A percentile compares a stretch with the other conserved stretches of the same genome.
phyloP scores from a whole-genome alignment of 768 basidiomycete species.

The Agrocybe chaxingu region DNA sequence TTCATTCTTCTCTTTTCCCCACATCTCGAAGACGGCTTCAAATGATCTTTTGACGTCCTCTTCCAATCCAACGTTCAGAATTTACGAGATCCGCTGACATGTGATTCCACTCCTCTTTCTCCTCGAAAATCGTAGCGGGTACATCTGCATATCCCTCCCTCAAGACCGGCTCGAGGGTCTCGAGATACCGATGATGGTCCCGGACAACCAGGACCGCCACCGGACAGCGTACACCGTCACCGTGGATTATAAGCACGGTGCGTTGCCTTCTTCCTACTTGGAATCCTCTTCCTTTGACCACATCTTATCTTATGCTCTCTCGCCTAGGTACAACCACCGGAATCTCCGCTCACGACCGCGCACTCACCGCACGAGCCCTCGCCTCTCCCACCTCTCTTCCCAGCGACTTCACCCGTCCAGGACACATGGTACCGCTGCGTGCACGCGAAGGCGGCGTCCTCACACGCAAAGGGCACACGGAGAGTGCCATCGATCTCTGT shows the following conservation, averaged over 20 bases:
- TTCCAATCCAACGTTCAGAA: background rate
- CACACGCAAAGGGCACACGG: constrained; percentile 90
- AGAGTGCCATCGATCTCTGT: constrained; percentile 87
- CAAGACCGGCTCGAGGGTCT: constrained; percentile 72
- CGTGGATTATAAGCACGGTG: constrained; percentile 89
- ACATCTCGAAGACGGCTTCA: background rate
- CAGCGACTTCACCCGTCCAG: constrained; percentile 85
- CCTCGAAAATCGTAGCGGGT: constrained; percentile 58
- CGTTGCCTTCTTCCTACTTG: constrained; percentile 33
- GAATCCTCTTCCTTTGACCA: constrained; percentile 3
- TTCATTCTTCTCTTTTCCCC: constrained; percentile 1
- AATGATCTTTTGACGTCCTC: constrained; percentile 10
- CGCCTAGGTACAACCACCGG: constrained; percentile 84
- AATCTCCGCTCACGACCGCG: constrained; percentile 94
- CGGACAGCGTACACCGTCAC: constrained; percentile 95
- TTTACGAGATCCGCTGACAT: constrained; percentile 20
- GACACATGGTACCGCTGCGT: constrained; percentile 92
- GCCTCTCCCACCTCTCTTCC: constrained; percentile 55
- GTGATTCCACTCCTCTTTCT: constrained; percentile 11
- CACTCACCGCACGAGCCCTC: constrained; percentile 81
- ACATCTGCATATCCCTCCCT: constrained; percentile 87
- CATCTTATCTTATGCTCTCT: constrained; percentile 9
- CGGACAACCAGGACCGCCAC: constrained; percentile 84
- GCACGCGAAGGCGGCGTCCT: constrained; percentile 84
- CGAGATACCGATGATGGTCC: constrained; percentile 92